Conservation (phyloP, 129 eudicot species). For the Arctium lappa region DNA sequence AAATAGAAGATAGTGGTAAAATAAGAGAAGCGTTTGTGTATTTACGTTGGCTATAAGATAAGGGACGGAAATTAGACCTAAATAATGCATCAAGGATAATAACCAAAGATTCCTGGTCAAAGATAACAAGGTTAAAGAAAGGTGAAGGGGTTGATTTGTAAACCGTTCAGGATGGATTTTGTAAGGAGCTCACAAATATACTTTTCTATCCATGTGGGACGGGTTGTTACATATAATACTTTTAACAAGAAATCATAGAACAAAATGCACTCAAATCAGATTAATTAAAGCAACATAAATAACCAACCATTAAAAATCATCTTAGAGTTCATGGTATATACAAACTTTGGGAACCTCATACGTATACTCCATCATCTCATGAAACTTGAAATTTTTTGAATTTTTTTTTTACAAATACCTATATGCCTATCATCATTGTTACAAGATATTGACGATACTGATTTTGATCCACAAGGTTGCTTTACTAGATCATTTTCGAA, state of each 20-base stretch:
- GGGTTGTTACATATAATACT: neutral
- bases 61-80: neutral
- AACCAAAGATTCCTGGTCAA: neutral
- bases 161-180: neutral
- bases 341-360: no score
- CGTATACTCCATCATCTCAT: no score
- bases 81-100: neutral
- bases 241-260: neutral
- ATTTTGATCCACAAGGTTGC: neutral
- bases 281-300: neutral
- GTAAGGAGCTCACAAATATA: neutral
- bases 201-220: no score
- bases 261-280: neutral
- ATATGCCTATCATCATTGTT: neutral
- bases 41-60: neutral
- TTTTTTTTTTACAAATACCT: neutral
- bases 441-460: neutral
- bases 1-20: neutral
- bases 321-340: no score
- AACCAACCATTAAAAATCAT: neutral
- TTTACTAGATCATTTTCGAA: neutral
- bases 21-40: neutral
- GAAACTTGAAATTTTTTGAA: no score
- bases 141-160: neutral
- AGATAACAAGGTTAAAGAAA: neutral